Conservation (phyloP, 441 rosid species). For the Populus tomentosa region DNA sequence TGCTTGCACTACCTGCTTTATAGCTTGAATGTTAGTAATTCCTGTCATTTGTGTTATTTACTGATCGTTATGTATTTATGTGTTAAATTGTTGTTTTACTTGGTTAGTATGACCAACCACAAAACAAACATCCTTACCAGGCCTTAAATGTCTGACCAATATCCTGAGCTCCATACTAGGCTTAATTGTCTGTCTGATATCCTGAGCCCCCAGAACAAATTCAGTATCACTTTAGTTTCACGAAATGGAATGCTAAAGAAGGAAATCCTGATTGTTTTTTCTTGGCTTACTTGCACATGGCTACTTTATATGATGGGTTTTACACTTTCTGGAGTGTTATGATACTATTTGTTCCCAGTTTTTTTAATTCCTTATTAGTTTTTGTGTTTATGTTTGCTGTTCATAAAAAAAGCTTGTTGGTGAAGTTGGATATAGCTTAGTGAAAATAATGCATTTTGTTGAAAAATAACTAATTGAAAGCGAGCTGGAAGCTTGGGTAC, state of each 20-base stretch:
- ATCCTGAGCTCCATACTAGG: background rate
- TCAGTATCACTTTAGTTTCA: background rate
- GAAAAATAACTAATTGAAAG: background rate
- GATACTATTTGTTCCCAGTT: background rate
- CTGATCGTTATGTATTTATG: conserved; percentile 21
- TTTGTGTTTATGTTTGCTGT: background rate
- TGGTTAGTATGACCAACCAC: background rate
- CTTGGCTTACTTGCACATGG: background rate
- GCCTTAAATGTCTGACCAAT: background rate
- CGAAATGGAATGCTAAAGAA: no score
- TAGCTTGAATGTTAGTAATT: conserved; percentile 45
- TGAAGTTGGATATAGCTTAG: background rate
- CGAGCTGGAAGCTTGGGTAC: background rate
- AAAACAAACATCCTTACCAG: background rate
- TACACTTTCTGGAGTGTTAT: background rate
- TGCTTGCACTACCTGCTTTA: conserved; percentile 48
- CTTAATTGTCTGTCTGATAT: background rate
- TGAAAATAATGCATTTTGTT: background rate
- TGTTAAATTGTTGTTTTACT: conserved; percentile 1
- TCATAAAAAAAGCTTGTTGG: background rate
- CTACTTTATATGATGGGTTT: background rate
- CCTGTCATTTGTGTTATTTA: conserved; percentile 31
- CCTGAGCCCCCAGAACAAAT: background rate
- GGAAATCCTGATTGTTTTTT: background rate
- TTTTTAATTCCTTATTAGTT: background rate